phyloP scores from a whole-genome alignment of 2,329 filamentous ascomycete species.

The Cladophialophora exuberans region DNA sequence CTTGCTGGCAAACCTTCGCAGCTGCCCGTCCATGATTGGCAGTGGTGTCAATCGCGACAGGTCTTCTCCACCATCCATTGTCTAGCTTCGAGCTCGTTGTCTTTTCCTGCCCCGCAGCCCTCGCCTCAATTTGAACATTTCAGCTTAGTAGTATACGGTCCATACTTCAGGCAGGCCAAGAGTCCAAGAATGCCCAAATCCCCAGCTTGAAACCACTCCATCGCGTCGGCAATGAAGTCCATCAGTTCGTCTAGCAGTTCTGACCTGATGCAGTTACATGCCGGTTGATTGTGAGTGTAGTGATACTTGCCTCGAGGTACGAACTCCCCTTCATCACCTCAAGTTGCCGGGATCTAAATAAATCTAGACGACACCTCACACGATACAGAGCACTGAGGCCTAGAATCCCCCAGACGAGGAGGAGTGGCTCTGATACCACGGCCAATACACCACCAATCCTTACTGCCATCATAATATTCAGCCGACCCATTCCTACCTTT shows the following conservation, averaged over 20 bases:
- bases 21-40: conserved; percentile 1
- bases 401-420: conserved; percentile 23
- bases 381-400: conserved; percentile 2
- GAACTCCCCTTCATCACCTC: background rate
- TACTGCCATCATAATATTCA: conserved; percentile 4
- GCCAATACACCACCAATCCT: conserved; percentile 5
- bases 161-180: conserved; percentile 27
- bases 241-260: conserved; percentile 20
- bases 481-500: conserved; percentile 11
- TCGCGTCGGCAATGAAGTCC: conserved; percentile 21
- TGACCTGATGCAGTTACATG: conserved; percentile 32
- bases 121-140: conserved; percentile 28
- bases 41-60: background rate
- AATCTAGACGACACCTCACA: background rate
- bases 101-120: conserved; percentile 22
- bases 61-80: conserved; percentile 14
- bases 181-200: conserved; percentile 17
- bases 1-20: too few species aligned
- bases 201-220: conserved; percentile 13
- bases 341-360: too few species aligned
- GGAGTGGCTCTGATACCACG: conserved; percentile 20
- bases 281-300: conserved; percentile 30
- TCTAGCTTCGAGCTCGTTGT: conserved; percentile 11
- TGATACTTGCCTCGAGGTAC: too few species aligned
- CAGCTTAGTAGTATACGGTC: conserved; percentile 23